Evolutionary conservation across 306 rosid species (phyloP).

Genomic region (Mimosa bimucronata): DNA sequence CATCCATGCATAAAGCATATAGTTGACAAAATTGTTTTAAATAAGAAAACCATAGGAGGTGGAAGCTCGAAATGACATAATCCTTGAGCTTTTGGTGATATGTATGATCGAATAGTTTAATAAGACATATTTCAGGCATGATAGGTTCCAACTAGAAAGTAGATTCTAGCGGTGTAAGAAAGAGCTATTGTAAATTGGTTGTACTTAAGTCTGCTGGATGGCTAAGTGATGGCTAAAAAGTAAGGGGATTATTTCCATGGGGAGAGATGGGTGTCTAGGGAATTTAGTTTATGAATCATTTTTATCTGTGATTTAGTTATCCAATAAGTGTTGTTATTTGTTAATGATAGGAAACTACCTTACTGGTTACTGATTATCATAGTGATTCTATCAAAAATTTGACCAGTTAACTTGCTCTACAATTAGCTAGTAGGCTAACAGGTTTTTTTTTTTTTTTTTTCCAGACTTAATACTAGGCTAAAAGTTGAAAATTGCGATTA

Average conservation of each 20-base stretch:
- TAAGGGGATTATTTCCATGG: not conserved
- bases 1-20: not conserved
- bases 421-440: not conserved
- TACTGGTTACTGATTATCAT: not conserved
- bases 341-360: not conserved
- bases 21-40: not conserved
- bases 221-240: not conserved
- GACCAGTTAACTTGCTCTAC: slow-evolving; percentile 10
- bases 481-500: not conserved
- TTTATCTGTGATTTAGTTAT: not conserved
- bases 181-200: not conserved
- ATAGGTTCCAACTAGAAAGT: not conserved
- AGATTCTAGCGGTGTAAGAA: not conserved
- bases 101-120: not conserved
- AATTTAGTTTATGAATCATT: not conserved
- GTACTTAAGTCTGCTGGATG: not conserved
- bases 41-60: not conserved
- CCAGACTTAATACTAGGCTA: not conserved
- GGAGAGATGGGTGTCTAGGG: not conserved
- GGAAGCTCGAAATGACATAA: not conserved
- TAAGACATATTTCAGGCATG: not conserved
- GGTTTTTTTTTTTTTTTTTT: too few species aligned
- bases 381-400: slow-evolving; percentile 18
- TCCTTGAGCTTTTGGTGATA: not conserved
- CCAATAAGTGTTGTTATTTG: not conserved